These are phyloP conservation scores for Globisporangium rhizosaccharum DNA, from an alignment of 352 stramenopile species.

Conservation along the genomic window DNA sequence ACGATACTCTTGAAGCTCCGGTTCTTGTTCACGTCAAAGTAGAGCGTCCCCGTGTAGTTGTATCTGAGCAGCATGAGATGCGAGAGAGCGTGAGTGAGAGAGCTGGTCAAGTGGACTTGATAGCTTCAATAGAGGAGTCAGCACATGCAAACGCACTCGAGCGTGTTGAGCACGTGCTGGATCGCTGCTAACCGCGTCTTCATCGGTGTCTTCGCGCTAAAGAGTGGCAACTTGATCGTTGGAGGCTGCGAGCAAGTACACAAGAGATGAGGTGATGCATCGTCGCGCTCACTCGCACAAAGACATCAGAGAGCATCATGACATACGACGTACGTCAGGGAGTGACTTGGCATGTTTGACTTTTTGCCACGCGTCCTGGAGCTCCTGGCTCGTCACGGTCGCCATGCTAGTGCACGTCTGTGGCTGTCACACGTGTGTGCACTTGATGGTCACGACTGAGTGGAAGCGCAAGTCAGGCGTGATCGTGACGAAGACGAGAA, in stretches of 20 bases:
- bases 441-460: background rate
- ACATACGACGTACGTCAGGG: conserved; percentile 28
- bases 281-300: background rate
- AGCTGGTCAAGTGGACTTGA: background rate
- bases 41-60: conserved; percentile 85
- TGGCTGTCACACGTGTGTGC: background rate
- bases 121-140: background rate
- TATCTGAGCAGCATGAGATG: conserved; percentile 30
- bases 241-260: conserved; percentile 28
- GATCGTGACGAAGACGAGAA: background rate
- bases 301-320: background rate
- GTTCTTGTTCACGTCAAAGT: conserved; percentile 87
- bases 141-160: conserved; percentile 42
- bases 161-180: conserved; percentile 58
- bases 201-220: conserved; percentile 50
- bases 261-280: background rate
- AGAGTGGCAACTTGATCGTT: conserved; percentile 51
- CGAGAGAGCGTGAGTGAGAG: background rate
- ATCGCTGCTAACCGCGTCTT: conserved; percentile 51
- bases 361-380: conserved; percentile 64
- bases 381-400: conserved; percentile 51
- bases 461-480: too few relatives aligned
- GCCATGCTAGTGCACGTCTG: conserved; percentile 25
- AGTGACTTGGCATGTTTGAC: conserved; percentile 52
- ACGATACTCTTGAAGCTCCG: conserved; percentile 86